Percentiles rank a stretch among this genome's conserved stretches.
phyloP scores from a whole-genome alignment of 2,329 filamentous ascomycete genomes.

The Pezicula radicicola region DNA sequence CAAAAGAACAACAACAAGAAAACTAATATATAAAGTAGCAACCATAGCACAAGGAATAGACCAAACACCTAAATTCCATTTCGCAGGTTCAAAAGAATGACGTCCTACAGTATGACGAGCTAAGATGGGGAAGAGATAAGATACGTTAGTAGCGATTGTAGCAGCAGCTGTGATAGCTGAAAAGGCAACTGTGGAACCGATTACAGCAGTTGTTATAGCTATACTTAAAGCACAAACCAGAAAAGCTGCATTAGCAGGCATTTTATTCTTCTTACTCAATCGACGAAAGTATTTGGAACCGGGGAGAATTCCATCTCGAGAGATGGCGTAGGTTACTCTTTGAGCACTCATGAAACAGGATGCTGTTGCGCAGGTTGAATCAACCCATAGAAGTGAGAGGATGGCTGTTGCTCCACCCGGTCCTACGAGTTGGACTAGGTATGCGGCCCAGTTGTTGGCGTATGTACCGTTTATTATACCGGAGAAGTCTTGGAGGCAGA shows the following conservation, averaged over 20 bases:
- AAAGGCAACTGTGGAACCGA: slow-evolving; percentile 34
- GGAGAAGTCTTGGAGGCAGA: slow-evolving; percentile 38
- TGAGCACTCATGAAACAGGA: slow-evolving; percentile 36
- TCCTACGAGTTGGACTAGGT: slow-evolving; percentile 34
- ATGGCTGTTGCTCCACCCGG: slow-evolving; percentile 31
- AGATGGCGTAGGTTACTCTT: slow-evolving; percentile 37
- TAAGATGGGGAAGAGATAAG: slow-evolving; percentile 35
- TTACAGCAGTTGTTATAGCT: slow-evolving; percentile 32
- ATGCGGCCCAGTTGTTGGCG: slow-evolving; percentile 37
- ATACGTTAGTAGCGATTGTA: slow-evolving; percentile 35
- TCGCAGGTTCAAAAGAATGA: slow-evolving; percentile 28
- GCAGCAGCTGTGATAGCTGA: slow-evolving; percentile 34
- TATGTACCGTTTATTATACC: slow-evolving; percentile 32
- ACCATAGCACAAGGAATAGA: slow-evolving; percentile 25
- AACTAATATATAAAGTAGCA: slow-evolving; percentile 30
- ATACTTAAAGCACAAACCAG: slow-evolving; percentile 30
- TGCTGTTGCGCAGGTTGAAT: slow-evolving; percentile 34
- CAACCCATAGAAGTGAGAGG: slow-evolving; percentile 33
- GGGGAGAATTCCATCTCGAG: slow-evolving; percentile 35
- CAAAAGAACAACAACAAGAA: slow-evolving; percentile 33
- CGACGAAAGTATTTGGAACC: slow-evolving; percentile 31
- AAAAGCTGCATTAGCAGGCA: slow-evolving; percentile 33
- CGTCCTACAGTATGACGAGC: slow-evolving; percentile 35
- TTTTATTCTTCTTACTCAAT: slow-evolving; percentile 26
- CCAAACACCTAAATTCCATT: slow-evolving; percentile 31